Evolutionary conservation across 2,329 filamentous ascomycete species (phyloP), one percentile per base, ranked within the genome.

Genomic region (Alternaria sp.): DNA sequence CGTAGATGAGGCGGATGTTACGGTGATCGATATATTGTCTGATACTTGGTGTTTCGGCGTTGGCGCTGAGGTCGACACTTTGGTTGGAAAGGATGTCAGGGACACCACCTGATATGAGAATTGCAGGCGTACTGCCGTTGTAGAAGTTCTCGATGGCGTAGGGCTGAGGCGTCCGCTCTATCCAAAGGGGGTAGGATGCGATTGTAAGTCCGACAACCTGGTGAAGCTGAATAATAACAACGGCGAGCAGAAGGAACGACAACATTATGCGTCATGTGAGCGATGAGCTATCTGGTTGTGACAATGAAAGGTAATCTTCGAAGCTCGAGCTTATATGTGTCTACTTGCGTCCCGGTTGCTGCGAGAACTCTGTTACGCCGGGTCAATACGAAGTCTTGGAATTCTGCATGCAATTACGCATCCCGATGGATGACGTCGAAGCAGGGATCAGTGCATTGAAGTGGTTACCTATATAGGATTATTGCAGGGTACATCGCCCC

Each of bases 21-120:
- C 64, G 67, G 49, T 75, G 70, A 5, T 47, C 55, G 43, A 67
- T 63, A 46, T 70, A 76, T 25, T 71, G 63, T n/a, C 68, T 68
- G 3, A 76, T 65, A 51, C 67, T 71, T 60, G 75, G 73, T 18
- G 73, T 76, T 64, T 76, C 73, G 37, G 73, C 73, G 59, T 76
- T 76, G 50, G 73, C 64, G 41, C 70, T 71, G 37, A 76, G 69
- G 46, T 76, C 73, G 49, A 71, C 60, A 30, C 53, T 46, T n/a
- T 58, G 60, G 43, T 72, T 66, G n/a, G 60, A 64, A 18, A 44
- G 63, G 43, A 76, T 66, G 58, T 69, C 69, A 6, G 71, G 60
- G 12, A 75, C 72, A 26, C 71, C 70, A 12, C 23, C 45, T 18
- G 45, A 49, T 28, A 26, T n/a, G 7, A 49, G 45, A 11, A 26